Base-by-base conservation (phyloP, 2,329 filamentous ascomycete genomes). In the Cylindrodendrum hubeiense region DNA sequence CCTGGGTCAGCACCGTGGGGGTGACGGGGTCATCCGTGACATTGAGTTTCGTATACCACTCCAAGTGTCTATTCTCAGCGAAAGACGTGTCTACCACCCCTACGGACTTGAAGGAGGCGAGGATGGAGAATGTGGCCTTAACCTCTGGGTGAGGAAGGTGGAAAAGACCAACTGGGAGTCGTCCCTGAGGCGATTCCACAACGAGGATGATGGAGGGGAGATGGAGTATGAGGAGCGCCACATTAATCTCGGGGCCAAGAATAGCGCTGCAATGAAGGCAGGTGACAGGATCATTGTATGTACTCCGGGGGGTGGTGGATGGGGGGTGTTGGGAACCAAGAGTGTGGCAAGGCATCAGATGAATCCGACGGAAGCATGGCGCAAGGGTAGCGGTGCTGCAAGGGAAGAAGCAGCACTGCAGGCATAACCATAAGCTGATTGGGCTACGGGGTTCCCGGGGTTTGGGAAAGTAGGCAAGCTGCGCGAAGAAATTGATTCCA, bases 91-190 rank as follows among this genome's bases (percentile, higher is more conserved):
- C 0, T 93, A 93, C 71, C 87, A 87, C 49, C 93, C 81, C 0
- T 80, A 80, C 71, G 95, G 95, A 0, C 85, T 98, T 64, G 90
- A 90, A 22, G 95, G 95, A 0, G 95, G 95, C 4, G 91, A 90
- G 61, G 91, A 95, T 66, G 95, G 90, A 0, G 81, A 89, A 71
- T 91, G 92, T 54, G 95, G 95, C 0, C 81, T 95, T 66, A 98
- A 98, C 72, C 83, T 97, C 49, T 98, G 95, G 95, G 90, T 97
- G 33, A 85, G 93, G 8, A 91, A 88, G 66, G 90, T 95, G 57
- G 82, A 85, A 70, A 89, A 88, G 77, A 81, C 81, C 1, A 83
- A 83, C 72, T 84, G 83, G 76, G 83, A 85, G 77, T 78, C 79
- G 63, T 81, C 81, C 19, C 75, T 82, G 57, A 79, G 78, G 68